Evolutionary conservation across 805 yeast genomes (phyloP), one percentile per base, ranked within the genome.

Genomic region (Zygoascus ofunaensis): DNA sequence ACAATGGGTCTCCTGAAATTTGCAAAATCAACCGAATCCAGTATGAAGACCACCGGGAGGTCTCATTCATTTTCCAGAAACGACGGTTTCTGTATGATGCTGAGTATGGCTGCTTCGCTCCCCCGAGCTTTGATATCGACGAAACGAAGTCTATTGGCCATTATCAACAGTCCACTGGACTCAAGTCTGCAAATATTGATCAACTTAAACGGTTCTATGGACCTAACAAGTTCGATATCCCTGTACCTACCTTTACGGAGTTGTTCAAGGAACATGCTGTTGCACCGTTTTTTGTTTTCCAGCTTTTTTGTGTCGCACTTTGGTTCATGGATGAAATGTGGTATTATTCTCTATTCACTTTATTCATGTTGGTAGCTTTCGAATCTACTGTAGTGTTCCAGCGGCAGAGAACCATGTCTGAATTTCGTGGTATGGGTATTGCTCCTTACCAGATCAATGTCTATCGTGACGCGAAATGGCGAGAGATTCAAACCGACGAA

Each of bases 311-410:
- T 60, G 94, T 90, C 47, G 94, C 90, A 3, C 71, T 92, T 50
- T 92, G 97, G 97, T 75, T 86, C 59, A 76, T 92, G 77, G 97
- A 92, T 66, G 97, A 90, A 55, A 82, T 84, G 69, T 92, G 97
- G 97, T 89, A 89, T 65, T 83, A 83, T 60, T 87, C 97, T 3
- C 68, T 92, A 47, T 87, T 92, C 66, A 84, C 94, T 24, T 70
- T 90, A 54, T 80, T 92, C 64, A 90, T 90, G 94, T 73, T 92
- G 53, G 81, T 90, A 26, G 76, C 94, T 3, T 92, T 92, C 69
- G 98, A 92, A 66, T 82, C 80, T 63, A 86, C 96, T 28, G 86
- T 94, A 20, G 97, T 92, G 20, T 90, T 80, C 71, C 97, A 92
- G 71, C 83, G 97, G 68, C 83, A 94, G 69, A 71, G 87, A 5